A percentile compares a stretch with the other conserved stretches of the same genome.
phyloP scores from a whole-genome alignment of 345 rosid genomes.

The Ricinus communis region DNA sequence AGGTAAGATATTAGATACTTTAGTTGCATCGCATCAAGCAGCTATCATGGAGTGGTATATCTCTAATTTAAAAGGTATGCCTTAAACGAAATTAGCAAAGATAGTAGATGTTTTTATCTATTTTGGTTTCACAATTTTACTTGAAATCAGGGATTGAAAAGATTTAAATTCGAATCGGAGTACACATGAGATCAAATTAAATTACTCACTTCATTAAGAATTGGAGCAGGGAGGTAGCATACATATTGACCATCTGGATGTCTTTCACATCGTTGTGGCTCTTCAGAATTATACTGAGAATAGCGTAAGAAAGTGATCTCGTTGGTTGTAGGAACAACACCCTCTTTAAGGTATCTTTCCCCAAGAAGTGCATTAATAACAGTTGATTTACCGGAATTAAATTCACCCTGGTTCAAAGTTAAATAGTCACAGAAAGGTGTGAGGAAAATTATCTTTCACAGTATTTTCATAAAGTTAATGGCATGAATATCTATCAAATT shows the following conservation, averaged over 20 bases:
- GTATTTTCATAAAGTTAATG: constrained; percentile 9
- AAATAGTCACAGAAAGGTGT: constrained; percentile 3
- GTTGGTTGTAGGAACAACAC: constrained; percentile 93
- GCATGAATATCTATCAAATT: constrained; percentile 10
- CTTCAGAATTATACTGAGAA: constrained; percentile 57
- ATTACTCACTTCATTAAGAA: constrained; percentile 81
- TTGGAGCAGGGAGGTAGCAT: constrained; percentile 86
- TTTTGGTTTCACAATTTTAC: background rate
- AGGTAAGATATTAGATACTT: constrained; percentile 20
- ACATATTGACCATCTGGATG: constrained; percentile 90
- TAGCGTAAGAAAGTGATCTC: constrained; percentile 86
- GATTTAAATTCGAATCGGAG: background rate
- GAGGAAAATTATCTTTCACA: constrained; percentile 7
- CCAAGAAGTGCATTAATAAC: constrained; percentile 97
- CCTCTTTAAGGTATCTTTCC: constrained; percentile 80
- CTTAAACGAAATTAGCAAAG: background rate
- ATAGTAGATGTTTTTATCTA: background rate
- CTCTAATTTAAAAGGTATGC: constrained; percentile 1
- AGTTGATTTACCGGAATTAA: constrained; percentile 92
- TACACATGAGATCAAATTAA: constrained; percentile 12
- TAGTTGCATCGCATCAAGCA: constrained; percentile 15
- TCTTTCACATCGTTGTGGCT: constrained; percentile 73
- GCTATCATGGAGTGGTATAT: background rate
- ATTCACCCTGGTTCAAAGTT: constrained; percentile 68
- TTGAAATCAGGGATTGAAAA: background rate